A percentile compares a stretch with the other conserved stretches of the same genome.
phyloP scores from a whole-genome alignment of 2,329 filamentous ascomycete species.

The Rutstroemia sydowiana region DNA sequence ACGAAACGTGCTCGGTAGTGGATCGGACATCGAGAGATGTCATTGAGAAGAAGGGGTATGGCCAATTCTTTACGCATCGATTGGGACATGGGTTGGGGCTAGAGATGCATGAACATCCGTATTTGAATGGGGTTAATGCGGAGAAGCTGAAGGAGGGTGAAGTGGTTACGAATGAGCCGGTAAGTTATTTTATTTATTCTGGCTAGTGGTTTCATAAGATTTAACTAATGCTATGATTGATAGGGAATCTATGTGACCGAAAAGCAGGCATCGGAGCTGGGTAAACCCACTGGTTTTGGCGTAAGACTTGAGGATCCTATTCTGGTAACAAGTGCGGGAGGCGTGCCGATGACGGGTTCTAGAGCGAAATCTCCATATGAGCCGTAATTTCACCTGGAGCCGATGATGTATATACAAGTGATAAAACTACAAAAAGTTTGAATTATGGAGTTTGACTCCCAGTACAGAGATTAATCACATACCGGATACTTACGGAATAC shows the following conservation, averaged over 20 bases:
- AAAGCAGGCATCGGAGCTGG: slow-evolving; percentile 26
- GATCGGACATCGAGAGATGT: slow-evolving; percentile 51
- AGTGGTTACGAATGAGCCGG: slow-evolving; percentile 55
- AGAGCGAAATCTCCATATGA: slow-evolving; percentile 22
- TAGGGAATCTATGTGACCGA: slow-evolving; percentile 47
- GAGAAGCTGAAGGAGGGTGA: slow-evolving; percentile 45
- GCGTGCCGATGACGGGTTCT: slow-evolving; percentile 33
- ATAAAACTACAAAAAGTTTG: too few relatives aligned
- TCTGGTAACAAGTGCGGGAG: slow-evolving; percentile 43
- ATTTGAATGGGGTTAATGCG: slow-evolving; percentile 54
- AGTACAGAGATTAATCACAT: too few relatives aligned
- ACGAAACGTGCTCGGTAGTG: slow-evolving; percentile 48
- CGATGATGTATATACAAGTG: too few relatives aligned
- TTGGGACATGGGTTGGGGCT: slow-evolving; percentile 58
- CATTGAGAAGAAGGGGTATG: slow-evolving; percentile 41
- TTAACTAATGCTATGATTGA: neutral
- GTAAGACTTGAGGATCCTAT: slow-evolving; percentile 56
- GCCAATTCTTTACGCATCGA: slow-evolving; percentile 51
- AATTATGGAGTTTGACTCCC: too few relatives aligned
- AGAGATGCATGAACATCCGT: slow-evolving; percentile 58
- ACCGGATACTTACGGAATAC: too few relatives aligned
- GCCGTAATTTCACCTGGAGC: too few relatives aligned
- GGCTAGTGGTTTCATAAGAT: too few relatives aligned
- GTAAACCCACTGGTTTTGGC: slow-evolving; percentile 43
- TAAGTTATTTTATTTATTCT: slow-evolving; percentile 6